Base-by-base conservation (phyloP, 2,329 filamentous ascomycete species). In the Sclerotinia borealis region DNA sequence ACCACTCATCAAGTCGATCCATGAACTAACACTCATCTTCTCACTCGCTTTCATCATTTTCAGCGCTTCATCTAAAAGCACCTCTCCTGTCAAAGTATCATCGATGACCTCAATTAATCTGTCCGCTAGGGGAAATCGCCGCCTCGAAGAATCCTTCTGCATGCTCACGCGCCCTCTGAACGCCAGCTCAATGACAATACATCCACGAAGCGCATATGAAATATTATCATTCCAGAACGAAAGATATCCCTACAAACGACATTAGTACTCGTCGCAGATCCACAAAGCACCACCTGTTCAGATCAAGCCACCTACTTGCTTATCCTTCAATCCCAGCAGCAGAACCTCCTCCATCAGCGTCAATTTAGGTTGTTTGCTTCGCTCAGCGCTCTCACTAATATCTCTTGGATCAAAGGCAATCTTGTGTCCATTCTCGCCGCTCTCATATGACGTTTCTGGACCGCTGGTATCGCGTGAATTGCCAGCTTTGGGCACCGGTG, bases 181-280 rank as follows among this genome's bases (percentile, higher is more conserved):
- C 67, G 95, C 95, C 72, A 99, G 82, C 79, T 99, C 95, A 77
- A 98, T 91, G 70, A 99, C 95, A 76, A 99, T 99, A 79, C 95
- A 99, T 75, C 95, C 95, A 76, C 95, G 88, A 67, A 99, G 84
- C 69, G 95, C 95, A 77, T 99, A 99, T 65, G 93, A 97, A 74
- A 99, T 99, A 80, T 99, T 99, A 79, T 99, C 95, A 79, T 99
- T 99, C 95, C 95, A 99, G 79, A 99, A 99, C 36, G 93, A 98
- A 68, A 99, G 87, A 76, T 99, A 98, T 69, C 95, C 95, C 92
- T 96, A 75, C 56, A 63, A 59, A 43, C n/a, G 4, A 9, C n/a
- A 54, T 62, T 56, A 62, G 60, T 48, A 56, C 17, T 25, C 2
- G 34, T 61, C 31, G 51, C 39, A 22, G 22, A 39, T 31, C 50